Evolutionary conservation across 2,329 filamentous ascomycete species (phyloP).

Genomic region (Bipolaris sorokiniana): DNA sequence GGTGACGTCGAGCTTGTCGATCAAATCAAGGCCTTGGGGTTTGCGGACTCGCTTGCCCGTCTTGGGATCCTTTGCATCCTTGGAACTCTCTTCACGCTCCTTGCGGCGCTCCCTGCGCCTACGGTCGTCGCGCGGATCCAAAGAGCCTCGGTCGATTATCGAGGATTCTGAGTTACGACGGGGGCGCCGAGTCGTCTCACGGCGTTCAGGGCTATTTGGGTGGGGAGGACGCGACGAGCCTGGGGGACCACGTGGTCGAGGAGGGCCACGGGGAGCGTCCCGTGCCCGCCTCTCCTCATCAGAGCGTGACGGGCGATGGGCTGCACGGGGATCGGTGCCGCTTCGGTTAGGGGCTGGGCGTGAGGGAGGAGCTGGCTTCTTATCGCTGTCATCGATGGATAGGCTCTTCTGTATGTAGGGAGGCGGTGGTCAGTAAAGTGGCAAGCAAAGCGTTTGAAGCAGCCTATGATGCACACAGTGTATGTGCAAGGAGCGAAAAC

Average conservation of each 20-base stretch:
- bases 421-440: conserved; percentile 53
- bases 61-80: conserved; percentile 35
- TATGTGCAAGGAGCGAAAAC: background rate
- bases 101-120: conserved; percentile 57
- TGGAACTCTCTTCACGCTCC: conserved; percentile 56
- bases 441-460: conserved; percentile 47
- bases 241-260: conserved; percentile 47
- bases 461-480: conserved; percentile 46
- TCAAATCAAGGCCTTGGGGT: conserved; percentile 74
- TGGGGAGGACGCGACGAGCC: conserved; percentile 47
- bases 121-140: conserved; percentile 66
- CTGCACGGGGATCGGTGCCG: conserved; percentile 54
- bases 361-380: conserved; percentile 44
- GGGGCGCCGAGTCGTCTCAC: conserved; percentile 57
- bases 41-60: conserved; percentile 43
- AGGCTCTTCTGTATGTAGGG: conserved; percentile 65
- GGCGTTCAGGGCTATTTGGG: conserved; percentile 47
- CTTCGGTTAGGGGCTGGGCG: conserved; percentile 52
- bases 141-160: conserved; percentile 66
- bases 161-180: conserved; percentile 84
- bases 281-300: conserved; percentile 58
- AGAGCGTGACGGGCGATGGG: conserved; percentile 69
- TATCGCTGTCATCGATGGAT: conserved; percentile 66
- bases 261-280: conserved; percentile 47
- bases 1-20: conserved; percentile 95